Evolutionary conservation across 2,329 filamentous ascomycete species (phyloP), one percentile per base, ranked within the genome.

Genomic region (Lecanicillium sp.): DNA sequence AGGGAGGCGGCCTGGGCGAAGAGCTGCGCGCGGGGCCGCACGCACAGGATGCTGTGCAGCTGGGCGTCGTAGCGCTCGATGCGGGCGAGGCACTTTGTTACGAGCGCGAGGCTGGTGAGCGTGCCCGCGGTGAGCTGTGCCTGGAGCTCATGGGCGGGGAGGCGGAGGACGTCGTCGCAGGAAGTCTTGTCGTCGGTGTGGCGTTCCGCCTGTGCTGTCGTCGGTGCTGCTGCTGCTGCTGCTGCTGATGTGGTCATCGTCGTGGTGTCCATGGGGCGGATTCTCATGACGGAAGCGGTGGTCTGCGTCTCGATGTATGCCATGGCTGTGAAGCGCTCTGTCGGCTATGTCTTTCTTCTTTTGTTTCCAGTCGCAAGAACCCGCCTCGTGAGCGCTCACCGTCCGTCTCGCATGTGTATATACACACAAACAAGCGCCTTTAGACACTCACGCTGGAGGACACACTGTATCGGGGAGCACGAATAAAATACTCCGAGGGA

Each of bases 81-180:
- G 6, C 43, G 43, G 17, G 17, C 14, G 15, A 45, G 10, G 6
- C n/a, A 45, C 9, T 5, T 23, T 19, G 36, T 19, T 3, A 47
- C 14, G 11, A 51, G 9, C 20, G 37, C 23, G 5, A 47, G 17
- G 14, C 48, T 51, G 10, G 48, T 51, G 8, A 47, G 35, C 5
- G 47, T 23, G 14, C 43, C 43, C 6, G 24, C 20, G 3, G 15
- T 26, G 2, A 51, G 26, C n/a, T 27, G 37, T 7, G 32, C 43
- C 20, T 47, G 48, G 5, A 51, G 44, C 4, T 26, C 19, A n/a
- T 24, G 29, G 29, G 44, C 44, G 30, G 44, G 33, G n/a, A 47
- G 44, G 2, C n/a, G 29, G 26, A 39, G 36, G 7, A 47, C 17
- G 15, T 30, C 14, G 4, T 38, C 15, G n/a, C n/a, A n/a, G n/a